These are phyloP conservation scores for Torulaspora maleeae DNA, from an alignment of 805 yeast species.

Conservation along the genomic window DNA sequence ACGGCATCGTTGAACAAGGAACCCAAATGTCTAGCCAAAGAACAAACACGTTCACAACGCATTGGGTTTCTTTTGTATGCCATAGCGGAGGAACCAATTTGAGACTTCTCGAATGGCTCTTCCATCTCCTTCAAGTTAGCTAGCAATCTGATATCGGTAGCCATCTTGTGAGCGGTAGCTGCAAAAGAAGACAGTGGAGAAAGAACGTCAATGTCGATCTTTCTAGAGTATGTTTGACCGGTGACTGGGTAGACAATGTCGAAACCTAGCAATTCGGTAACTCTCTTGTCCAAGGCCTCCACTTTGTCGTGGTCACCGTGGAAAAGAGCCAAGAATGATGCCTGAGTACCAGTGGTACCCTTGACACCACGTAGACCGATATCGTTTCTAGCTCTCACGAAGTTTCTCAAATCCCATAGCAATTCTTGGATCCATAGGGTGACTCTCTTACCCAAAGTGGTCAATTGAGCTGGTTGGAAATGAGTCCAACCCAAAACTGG, in stretches of 20 bases:
- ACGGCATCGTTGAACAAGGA: constrained; percentile 88
- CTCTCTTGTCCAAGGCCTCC: constrained; percentile 85
- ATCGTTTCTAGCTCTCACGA: constrained; percentile 93
- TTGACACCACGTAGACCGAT: constrained; percentile 96
- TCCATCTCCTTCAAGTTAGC: constrained; percentile 97
- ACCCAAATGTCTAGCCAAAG: constrained; percentile 94
- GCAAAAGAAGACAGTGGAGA: constrained; percentile 93
- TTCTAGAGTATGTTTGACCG: constrained; percentile 98
- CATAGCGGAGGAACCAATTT: constrained; percentile 97
- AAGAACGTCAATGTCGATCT: constrained; percentile 91
- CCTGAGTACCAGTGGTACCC: constrained; percentile 99
- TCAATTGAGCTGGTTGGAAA: constrained; percentile 98
- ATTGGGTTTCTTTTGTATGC: constrained; percentile 99
- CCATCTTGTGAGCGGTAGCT: constrained; percentile 95
- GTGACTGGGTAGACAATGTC: constrained; percentile 95
- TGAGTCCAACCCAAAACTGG: constrained; percentile 99
- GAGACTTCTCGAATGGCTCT: constrained; percentile 98
- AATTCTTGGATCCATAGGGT: constrained; percentile 97
- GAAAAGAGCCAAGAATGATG: constrained; percentile 88
- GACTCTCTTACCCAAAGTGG: constrained; percentile 97
- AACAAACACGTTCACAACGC: constrained; percentile 98
- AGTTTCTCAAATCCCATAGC: constrained; percentile 95
- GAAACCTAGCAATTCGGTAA: constrained; percentile 88
- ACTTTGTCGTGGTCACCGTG: constrained; percentile 97
- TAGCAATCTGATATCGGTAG: constrained; percentile 90